Evolutionary conservation across 257 asterid species (phyloP).

Genomic region (Haberlea rhodopensis): DNA sequence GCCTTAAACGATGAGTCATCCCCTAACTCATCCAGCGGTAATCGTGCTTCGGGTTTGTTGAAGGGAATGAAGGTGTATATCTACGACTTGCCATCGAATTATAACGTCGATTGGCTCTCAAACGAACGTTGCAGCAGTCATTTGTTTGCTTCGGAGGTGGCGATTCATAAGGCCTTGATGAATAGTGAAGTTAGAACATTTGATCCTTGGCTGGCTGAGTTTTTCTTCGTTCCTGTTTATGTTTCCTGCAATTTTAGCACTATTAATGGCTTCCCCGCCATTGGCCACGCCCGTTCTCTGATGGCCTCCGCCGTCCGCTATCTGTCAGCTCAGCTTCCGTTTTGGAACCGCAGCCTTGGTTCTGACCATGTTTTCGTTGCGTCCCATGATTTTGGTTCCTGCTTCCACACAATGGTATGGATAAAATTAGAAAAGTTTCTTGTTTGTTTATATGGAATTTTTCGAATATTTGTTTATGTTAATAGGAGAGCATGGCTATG

Average conservation of each 20-base stretch:
- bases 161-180: constrained; percentile 58
- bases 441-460: neutral
- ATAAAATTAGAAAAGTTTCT: neutral
- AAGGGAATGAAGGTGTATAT: constrained; percentile 55
- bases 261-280: constrained; percentile 84
- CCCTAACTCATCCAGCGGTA: constrained; percentile 23
- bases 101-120: constrained; percentile 62
- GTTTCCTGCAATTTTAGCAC: constrained; percentile 89
- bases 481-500: constrained; percentile 63
- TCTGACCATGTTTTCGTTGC: constrained; percentile 72
- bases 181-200: constrained; percentile 47
- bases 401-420: constrained; percentile 65
- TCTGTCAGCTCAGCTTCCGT: constrained; percentile 52
- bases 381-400: constrained; percentile 71
- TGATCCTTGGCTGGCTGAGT: constrained; percentile 67
- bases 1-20: constrained; percentile 54
- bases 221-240: constrained; percentile 87
- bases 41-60: constrained; percentile 30
- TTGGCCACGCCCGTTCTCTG: constrained; percentile 79
- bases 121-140: constrained; percentile 65
- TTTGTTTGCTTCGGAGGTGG: constrained; percentile 89
- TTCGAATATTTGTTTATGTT: too few species aligned
- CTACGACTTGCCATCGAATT: constrained; percentile 69
- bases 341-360: constrained; percentile 86
- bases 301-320: constrained; percentile 48